Evolutionary conservation across 2,329 filamentous ascomycete species (phyloP).

Genomic region (Stachybotrys chlorohalonatus): DNA sequence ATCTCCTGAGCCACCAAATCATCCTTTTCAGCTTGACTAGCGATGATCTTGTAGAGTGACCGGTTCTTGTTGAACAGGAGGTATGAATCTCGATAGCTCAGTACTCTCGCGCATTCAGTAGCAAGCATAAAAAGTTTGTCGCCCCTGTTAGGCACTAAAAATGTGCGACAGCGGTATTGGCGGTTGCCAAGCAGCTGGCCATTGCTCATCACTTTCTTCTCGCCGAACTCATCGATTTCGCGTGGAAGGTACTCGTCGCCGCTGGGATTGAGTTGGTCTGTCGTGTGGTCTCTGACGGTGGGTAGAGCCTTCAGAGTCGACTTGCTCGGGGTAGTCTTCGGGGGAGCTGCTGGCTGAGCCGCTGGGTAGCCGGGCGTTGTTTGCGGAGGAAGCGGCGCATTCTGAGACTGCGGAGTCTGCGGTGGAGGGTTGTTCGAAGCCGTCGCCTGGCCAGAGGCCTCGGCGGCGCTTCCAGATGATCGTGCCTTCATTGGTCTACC

Average conservation of each 20-base stretch:
- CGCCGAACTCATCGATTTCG: constrained; percentile 85
- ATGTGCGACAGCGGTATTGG: constrained; percentile 88
- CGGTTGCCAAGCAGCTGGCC: constrained; percentile 75
- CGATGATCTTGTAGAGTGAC: constrained; percentile 95
- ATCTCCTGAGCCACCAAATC: constrained; percentile 93
- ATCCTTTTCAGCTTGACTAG: constrained; percentile 91
- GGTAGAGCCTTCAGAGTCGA: constrained; percentile 86
- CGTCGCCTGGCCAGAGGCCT: constrained; percentile 46
- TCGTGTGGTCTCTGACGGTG: constrained; percentile 94
- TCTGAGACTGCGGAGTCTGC: constrained; percentile 46
- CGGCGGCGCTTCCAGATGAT: constrained; percentile 39
- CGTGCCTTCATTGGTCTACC: constrained; percentile 55
- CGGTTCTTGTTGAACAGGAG: constrained; percentile 97
- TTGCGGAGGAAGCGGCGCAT: constrained; percentile 34
- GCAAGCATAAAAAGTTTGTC: constrained; percentile 98
- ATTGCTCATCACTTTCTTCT: constrained; percentile 83
- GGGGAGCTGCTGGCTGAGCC: constrained; percentile 44
- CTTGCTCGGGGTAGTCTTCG: constrained; percentile 75
- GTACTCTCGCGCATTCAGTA: constrained; percentile 88
- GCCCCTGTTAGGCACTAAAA: constrained; percentile 81
- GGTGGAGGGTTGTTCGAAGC: constrained; percentile 38
- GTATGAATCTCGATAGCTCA: constrained; percentile 96
- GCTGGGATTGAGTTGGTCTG: constrained; percentile 81
- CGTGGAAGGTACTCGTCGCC: constrained; percentile 92
- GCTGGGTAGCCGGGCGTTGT: constrained; percentile 28